A percentile compares a stretch with the other conserved stretches of the same genome.
These are phyloP conservation scores for Fusarium newnesense DNA, from an alignment of 2,329 filamentous ascomycete species.

Conservation along the genomic window DNA sequence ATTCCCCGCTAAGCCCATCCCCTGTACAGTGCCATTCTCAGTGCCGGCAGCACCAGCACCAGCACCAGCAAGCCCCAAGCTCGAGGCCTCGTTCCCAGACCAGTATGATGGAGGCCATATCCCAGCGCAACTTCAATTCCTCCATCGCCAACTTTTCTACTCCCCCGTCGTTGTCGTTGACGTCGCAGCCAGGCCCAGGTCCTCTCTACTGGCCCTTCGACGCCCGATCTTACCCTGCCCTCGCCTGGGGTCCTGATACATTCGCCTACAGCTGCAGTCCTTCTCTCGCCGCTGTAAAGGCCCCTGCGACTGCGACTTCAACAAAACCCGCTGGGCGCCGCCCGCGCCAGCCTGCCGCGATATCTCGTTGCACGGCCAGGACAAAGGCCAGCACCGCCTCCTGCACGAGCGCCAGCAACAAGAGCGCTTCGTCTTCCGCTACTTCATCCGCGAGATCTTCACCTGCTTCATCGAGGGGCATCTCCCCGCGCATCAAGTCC, in stretches of 20 bases:
- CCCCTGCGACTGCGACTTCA: slow-evolving; percentile 32
- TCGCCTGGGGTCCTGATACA: slow-evolving; percentile 36
- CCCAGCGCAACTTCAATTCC: slow-evolving; percentile 41
- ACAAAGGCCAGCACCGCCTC: slow-evolving; percentile 31
- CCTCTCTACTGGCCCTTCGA: slow-evolving; percentile 35
- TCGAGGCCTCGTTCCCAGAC: slow-evolving; percentile 10
- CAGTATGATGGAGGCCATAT: slow-evolving; percentile 41
- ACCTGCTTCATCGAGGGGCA: slow-evolving; percentile 27
- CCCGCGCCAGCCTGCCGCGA: slow-evolving; percentile 40
- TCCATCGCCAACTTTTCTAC: slow-evolving; percentile 40
- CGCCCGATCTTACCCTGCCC: slow-evolving; percentile 26
- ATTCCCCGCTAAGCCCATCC: slow-evolving; percentile 30
- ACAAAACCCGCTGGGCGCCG: slow-evolving; percentile 37
- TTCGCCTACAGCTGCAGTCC: slow-evolving; percentile 25
- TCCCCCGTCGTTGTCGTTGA: slow-evolving; percentile 15
- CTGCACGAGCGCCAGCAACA: slow-evolving; percentile 7
- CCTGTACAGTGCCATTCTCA: slow-evolving; percentile 33
- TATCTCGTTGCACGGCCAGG: slow-evolving; percentile 25
- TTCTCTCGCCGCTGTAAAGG: slow-evolving; percentile 16
- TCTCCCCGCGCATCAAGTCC: slow-evolving; percentile 35
- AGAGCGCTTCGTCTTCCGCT: slow-evolving; percentile 19
- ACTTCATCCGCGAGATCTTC: slow-evolving; percentile 23
- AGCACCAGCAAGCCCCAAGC: slow-evolving; percentile 6
- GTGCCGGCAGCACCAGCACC: slow-evolving; percentile 20
- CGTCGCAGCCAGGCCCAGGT: slow-evolving; percentile 19